Percentiles rank a stretch among this genome's conserved stretches.
Conservation (phyloP, 2,329 filamentous ascomycete species). For the Rutstroemia sp. region DNA sequence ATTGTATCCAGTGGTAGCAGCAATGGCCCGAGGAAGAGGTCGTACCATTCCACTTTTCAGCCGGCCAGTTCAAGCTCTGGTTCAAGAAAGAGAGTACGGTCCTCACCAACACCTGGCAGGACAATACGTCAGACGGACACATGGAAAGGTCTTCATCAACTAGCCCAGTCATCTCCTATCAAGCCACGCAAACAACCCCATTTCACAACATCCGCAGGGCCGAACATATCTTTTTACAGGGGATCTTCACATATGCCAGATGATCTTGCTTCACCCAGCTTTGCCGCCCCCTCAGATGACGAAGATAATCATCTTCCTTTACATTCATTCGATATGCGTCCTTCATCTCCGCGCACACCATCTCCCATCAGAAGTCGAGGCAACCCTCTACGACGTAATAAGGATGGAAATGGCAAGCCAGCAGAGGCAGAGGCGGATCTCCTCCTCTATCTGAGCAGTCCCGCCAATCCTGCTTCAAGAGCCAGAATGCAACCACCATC, state of each 20-base stretch:
- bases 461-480: slow-evolving; percentile 53
- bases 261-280: slow-evolving; percentile 51
- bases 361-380: slow-evolving; percentile 53
- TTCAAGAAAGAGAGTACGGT: slow-evolving; percentile 62
- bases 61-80: slow-evolving; percentile 40
- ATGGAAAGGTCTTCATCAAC: slow-evolving; percentile 73
- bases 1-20: slow-evolving; percentile 63
- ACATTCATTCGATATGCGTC: slow-evolving; percentile 65
- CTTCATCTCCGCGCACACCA: slow-evolving; percentile 84
- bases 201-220: slow-evolving; percentile 64
- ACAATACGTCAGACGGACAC: slow-evolving; percentile 45
- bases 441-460: slow-evolving; percentile 79
- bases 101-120: slow-evolving; percentile 54
- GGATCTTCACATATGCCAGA: slow-evolving; percentile 50
- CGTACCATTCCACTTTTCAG: slow-evolving; percentile 51
- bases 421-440: slow-evolving; percentile 77
- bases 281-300: slow-evolving; percentile 62
- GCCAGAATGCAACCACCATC: slow-evolving; percentile 61
- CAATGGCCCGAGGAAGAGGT: slow-evolving; percentile 57
- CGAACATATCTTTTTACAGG: slow-evolving; percentile 72
- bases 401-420: slow-evolving; percentile 47
- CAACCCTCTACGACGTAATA: slow-evolving; percentile 40
- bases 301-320: slow-evolving; percentile 76
- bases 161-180: slow-evolving; percentile 81
- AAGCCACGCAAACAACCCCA: slow-evolving; percentile 68